Conservation (phyloP, 805 yeast species). For the Tetrapisispora fleetii region DNA sequence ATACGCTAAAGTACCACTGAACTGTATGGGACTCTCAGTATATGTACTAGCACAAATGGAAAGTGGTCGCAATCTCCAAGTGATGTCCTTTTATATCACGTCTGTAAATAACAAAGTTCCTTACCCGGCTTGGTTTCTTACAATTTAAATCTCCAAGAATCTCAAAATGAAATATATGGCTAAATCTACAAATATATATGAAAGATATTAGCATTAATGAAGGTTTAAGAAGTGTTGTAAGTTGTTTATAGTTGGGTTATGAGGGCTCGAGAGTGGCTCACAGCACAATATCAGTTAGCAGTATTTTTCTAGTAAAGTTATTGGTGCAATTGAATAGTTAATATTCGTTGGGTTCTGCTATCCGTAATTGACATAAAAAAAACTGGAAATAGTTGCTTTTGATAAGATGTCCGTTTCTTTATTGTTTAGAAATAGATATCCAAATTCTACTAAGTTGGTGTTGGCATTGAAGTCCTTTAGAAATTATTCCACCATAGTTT, state of each 20-base stretch:
- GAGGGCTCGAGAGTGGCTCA: no score
- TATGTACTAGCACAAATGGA: no score
- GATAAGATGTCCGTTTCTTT: background rate
- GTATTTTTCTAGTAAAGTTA: no score
- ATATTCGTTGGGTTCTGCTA: background rate
- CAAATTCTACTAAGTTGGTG: background rate
- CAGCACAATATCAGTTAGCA: no score
- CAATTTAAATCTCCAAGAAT: background rate
- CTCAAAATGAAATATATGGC: no score
- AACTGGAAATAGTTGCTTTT: background rate
- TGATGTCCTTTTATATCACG: no score
- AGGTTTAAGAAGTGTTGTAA: background rate
- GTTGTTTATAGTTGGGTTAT: no score
- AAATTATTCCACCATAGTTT: background rate
- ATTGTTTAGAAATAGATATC: background rate
- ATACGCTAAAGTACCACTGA: no score
- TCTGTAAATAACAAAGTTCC: no score
- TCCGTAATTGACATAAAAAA: background rate
- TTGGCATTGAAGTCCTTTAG: background rate
- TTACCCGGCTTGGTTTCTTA: background rate
- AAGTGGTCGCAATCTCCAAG: no score
- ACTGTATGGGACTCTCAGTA: no score
- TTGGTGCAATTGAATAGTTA: background rate
- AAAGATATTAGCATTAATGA: background rate
- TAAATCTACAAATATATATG: background rate